These are phyloP conservation scores for Penicillium sp. DNA, from an alignment of 2,329 filamentous ascomycete genomes.

Conservation along the genomic window DNA sequence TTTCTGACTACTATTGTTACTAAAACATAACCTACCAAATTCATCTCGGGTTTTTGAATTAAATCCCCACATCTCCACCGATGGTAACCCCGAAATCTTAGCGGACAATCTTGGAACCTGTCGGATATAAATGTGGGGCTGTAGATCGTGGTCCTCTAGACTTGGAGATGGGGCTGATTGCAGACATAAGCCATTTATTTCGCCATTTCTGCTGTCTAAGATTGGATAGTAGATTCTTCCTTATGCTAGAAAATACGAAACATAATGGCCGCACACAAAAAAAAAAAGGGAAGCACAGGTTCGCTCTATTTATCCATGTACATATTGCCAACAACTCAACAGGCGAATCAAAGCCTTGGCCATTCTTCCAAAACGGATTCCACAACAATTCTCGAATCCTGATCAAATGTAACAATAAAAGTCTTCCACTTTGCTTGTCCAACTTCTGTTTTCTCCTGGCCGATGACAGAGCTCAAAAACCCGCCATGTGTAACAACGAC, in stretches of 20 bases:
- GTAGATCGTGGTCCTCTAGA: too few species aligned
- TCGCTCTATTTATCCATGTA: not conserved
- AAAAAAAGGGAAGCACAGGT: too few species aligned
- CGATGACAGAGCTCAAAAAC: constrained; percentile 9
- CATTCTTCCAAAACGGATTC: not conserved
- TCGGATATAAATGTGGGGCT: not conserved
- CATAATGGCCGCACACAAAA: not conserved
- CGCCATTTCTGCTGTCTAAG: not conserved
- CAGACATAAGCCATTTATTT: not conserved
- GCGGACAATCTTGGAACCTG: too few species aligned
- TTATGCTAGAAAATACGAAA: not conserved
- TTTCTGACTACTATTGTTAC: not conserved
- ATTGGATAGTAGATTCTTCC: not conserved
- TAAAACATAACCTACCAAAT: not conserved
- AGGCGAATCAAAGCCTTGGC: not conserved
- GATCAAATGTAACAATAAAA: constrained; percentile 8
- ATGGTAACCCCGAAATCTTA: too few species aligned
- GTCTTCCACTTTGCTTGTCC: constrained; percentile 3
- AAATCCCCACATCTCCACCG: too few species aligned
- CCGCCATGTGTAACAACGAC: constrained; percentile 15
- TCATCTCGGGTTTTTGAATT: not conserved
- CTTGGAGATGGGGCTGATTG: too few species aligned
- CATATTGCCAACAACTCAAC: not conserved
- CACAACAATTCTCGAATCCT: not conserved
- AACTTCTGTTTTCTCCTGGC: not conserved